Base-by-base conservation (phyloP, 768 basidiomycete genomes). In the Boletus sp. region DNA sequence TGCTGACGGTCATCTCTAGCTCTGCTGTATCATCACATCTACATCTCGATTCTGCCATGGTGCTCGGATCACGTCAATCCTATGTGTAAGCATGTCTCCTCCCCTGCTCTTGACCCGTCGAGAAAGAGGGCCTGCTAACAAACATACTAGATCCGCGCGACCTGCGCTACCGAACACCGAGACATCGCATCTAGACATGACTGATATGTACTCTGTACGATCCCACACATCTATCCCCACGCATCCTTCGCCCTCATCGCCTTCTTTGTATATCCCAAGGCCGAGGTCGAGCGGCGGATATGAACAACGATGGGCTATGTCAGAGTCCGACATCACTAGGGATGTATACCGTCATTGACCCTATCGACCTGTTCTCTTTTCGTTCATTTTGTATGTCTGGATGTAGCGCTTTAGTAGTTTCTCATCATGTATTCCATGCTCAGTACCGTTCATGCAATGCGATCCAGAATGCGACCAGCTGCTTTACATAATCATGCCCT, bases 1-100 rank as follows among this genome's bases (percentile, higher is more conserved):
- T 47, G 5, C 42, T 67, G 56, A 58, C 32, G 17, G 27, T n/a
- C 47, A 10, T 46, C 23, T 50, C 32, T 59, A 83, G 83, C 60
- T 76, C 80, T 48, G 76, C 83, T 34, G 79, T 85, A 21, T 80
- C 83, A 49, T 74, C 80, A 3, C 75, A 81, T 46, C 51, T 81
- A 23, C 58, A 68, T 35, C 54, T 58, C 32, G 60, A 50, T 30
- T 41, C 60, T 17, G 10, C 50, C 23, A 27, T 29, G 44, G 41
- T 15, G 37, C 30, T 53, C 17, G 51, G 29, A 42, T 50, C 66
- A 30, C 60, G 55, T 3, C 60, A 50, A 21, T 57, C 54, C 14
- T 43, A 52, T 49, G 39, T 44, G 70, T 73, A 32, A 73, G 72
- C 10, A 40, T 11, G 3, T 29, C 21, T 44, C 15, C 7, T 21